Evolutionary conservation across 345 rosid species (phyloP).

Genomic region (Barbarea vulgaris): DNA sequence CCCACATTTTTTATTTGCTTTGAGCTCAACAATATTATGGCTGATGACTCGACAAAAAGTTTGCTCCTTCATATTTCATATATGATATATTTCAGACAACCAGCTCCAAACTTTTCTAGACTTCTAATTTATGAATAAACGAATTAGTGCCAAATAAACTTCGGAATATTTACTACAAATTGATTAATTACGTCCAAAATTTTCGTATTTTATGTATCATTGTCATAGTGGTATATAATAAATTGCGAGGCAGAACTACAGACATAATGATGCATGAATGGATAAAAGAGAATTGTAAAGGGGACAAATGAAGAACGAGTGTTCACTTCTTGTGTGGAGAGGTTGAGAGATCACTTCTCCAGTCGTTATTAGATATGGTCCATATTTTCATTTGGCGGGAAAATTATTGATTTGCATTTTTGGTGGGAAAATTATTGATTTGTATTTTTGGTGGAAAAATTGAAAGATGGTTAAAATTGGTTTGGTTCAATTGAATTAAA

Average conservation of each 20-base stretch:
- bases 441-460: too few species aligned
- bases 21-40: background rate
- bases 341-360: constrained; percentile 19
- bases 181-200: background rate
- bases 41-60: background rate
- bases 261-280: background rate
- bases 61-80: background rate
- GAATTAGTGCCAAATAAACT: background rate
- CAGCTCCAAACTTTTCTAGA: background rate
- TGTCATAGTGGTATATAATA: background rate
- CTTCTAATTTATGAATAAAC: too few species aligned
- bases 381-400: too few species aligned
- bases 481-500: too few species aligned
- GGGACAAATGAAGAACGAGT: background rate
- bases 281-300: background rate
- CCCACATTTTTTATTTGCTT: background rate
- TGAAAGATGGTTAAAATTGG: too few species aligned
- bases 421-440: too few species aligned
- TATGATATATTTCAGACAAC: background rate
- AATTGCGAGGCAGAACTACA: background rate
- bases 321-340: constrained; percentile 14
- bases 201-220: too few species aligned
- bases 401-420: too few species aligned
- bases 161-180: background rate
- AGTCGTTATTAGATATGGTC: constrained; percentile 4